Base-by-base conservation (phyloP, 805 yeast species). In the Lachancea fermentati region DNA sequence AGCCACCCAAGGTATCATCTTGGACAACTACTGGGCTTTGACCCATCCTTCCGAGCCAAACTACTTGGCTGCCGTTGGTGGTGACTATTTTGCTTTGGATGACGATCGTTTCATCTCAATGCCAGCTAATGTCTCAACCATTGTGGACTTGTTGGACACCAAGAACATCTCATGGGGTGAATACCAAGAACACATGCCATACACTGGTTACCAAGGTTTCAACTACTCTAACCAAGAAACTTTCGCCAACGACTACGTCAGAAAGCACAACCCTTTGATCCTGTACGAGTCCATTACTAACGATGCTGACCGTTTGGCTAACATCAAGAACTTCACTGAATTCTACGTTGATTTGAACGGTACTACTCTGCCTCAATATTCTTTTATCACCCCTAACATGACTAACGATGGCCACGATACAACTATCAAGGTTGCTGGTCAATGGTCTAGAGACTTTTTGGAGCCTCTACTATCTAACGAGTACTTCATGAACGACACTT, bases 11-110 rank as follows among this genome's bases (percentile, higher is more conserved):
- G 79, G 77, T 55, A 62, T 72, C 41, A 55, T 62, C 32, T 61
- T 74, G 50, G 63, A 60, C 58, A 74, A 74, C 67, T 73, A 74
- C 65, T 73, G 73, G 67, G 69, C 72, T 30, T 51, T 72, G 26
- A 69, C 76, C 39, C 75, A 71, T 52, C 76, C 78, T 42, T 72
- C 78, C 5, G 73, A 73, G 64, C 76, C 78, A 48, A 74, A 74
- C 61, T 72, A 72, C 54, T 51, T 73, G 41, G 73, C 73, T 32
- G 56, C 75, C 38, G 73, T 65, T 41, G 70, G 67, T 43, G 79
- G 79, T 49, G 76, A 71, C 55, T 69, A 73, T 57, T 72, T 71
- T 45, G 71, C 75, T 19, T 65, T 73, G 39, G 63, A 60, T 43
- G 65, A 64, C 43, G 78, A 73, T 55, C 60, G 65, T 45, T 73